These are phyloP conservation scores for Volvox africanus DNA, from an alignment of 139 green algal genomes.

Conservation along the genomic window DNA sequence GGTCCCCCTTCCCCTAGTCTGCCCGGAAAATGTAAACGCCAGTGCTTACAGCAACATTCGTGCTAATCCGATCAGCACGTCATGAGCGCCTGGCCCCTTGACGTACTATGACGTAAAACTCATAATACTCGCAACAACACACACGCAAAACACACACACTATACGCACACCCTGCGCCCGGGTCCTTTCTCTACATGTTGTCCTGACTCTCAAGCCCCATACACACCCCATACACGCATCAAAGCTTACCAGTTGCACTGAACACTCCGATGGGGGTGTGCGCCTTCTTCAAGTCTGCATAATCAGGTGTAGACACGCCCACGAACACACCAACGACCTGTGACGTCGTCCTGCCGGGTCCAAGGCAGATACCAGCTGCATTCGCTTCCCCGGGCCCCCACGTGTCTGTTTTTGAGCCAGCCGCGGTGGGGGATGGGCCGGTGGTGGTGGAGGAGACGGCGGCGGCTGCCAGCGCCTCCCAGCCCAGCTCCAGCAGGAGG, in stretches of 20 bases:
- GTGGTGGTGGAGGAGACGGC: not conserved
- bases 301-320: slow-evolving; percentile 73
- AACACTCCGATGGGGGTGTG: slow-evolving; percentile 67
- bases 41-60: no score
- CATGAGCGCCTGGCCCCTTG: no score
- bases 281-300: slow-evolving; percentile 64
- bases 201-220: no score
- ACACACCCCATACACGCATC: not conserved
- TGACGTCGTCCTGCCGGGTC: no score
- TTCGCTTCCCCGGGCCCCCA: no score
- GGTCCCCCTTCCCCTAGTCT: no score
- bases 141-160: not conserved
- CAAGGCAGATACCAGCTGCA: no score
- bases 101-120: no score
- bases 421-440: no score
- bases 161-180: not conserved
- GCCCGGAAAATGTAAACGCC: no score
- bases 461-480: not conserved
- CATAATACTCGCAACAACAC: not conserved
- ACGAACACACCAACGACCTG: slow-evolving; percentile 56
- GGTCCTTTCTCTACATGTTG: not conserved
- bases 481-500: slow-evolving; percentile 79
- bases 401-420: no score
- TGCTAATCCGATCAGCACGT: no score
- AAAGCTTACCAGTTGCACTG: slow-evolving; percentile 68